Evolutionary conservation across 106 monocot genomes (phyloP), one percentile per base, ranked within the genome.

Genomic region (Apostasia shenzhenica): DNA sequence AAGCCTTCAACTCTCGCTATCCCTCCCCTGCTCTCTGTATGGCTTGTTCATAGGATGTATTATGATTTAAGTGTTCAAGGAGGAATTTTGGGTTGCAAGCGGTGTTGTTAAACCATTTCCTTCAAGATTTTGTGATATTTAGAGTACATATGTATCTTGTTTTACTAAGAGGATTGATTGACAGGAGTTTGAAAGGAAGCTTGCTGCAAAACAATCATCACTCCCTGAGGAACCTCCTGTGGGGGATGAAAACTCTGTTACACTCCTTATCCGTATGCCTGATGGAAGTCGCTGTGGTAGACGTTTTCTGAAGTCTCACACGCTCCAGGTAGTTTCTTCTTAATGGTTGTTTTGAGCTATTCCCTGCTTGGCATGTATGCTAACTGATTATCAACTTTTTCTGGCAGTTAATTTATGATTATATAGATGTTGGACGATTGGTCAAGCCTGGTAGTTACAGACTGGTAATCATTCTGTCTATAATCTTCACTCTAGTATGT

Each of bases 331-430:
- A 76, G 14, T 51, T 42, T 42, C 42, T 65, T 48, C 0, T 55
- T 14, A 50, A 4, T 50, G 50, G 8, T 50, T 50, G 50, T 50
- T 5, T 5, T 50, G 8, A 63, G 62, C 13, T 54, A 39, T 55
- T 40, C 48, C 56, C 61, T 10, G 14, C n/a, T 13, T 48, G 6
- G 5, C 44, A 6, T 53, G 3, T 51, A 43, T 61, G 40, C 4
- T 51, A 12, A 74, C 39, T 69, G 14, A 50, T 37, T 54, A 59
- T 13, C 54, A 55, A 49, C 9, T 14, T 51, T 68, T 56, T 55
- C 45, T 70, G 90, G 92, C 92, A 99, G 97, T 81, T 70, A n/a
- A 82, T 99, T 54, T 85, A 85, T 81, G 89, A 99, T 81, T 90
- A 81, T 53, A 81, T 99, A 48, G 97, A 99, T 57, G 42, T 83